Conservation (phyloP, 768 basidiomycete species). For the Tulasnella sp. region DNA sequence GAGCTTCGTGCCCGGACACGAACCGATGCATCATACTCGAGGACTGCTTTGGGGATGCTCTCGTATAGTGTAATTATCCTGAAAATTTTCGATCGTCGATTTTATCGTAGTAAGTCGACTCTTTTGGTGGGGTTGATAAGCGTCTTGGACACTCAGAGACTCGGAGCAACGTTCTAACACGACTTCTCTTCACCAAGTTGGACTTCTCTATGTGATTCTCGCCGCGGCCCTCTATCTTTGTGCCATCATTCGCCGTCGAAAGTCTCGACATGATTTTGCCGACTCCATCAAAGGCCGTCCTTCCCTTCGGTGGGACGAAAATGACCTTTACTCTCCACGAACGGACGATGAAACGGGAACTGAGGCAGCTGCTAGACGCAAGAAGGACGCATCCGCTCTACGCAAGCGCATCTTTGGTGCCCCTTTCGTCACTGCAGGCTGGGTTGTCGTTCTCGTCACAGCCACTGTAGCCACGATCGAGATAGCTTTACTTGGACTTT, state of each 20-base stretch:
- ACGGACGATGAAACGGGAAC: not conserved
- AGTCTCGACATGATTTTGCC: conserved; percentile 73
- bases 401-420: conserved; percentile 57
- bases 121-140: conserved; percentile 11
- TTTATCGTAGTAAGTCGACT: conserved; percentile 60
- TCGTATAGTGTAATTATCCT: conserved; percentile 71
- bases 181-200: conserved; percentile 32
- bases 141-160: not conserved
- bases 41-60: conserved; percentile 69
- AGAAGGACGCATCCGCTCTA: conserved; percentile 33
- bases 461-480: conserved; percentile 61
- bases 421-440: conserved; percentile 78
- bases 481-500: conserved; percentile 59
- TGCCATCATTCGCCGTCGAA: conserved; percentile 58
- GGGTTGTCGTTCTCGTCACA: conserved; percentile 57
- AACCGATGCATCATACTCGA: conserved; percentile 76
- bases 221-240: conserved; percentile 57
- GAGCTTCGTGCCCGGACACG: conserved; percentile 76
- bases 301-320: conserved; percentile 1
- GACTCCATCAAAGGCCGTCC: conserved; percentile 43
- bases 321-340: conserved; percentile 10
- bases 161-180: not conserved
- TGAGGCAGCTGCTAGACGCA: not conserved
- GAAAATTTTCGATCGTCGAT: conserved; percentile 71
- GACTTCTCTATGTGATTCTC: conserved; percentile 42